Evolutionary conservation across 805 yeast genomes (phyloP), one percentile per base, ranked within the genome.

Genomic region (Zygosaccharomyces rouxii): DNA sequence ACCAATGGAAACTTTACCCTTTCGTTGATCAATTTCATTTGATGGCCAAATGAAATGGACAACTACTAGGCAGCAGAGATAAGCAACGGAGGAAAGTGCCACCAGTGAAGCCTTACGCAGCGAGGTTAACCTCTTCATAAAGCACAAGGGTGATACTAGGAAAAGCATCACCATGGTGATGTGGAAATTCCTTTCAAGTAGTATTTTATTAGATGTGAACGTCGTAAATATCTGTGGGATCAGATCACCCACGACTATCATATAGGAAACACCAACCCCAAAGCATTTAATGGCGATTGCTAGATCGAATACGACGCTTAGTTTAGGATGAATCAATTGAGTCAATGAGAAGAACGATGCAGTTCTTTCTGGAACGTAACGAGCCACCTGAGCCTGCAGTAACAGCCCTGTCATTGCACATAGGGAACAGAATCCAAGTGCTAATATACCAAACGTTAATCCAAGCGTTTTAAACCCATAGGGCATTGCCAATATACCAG

Each of bases 31-130:
- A 11, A 63, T 53, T 18, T 58, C 63, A 11, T 56, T 51, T 4
- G 59, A 49, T 25, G 63, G 67, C 28, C 53, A 48, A 2, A 83
- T 35, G 59, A 73, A 86, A 67, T 89, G 96, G n/a, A 74, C 71
- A 14, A 89, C 71, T 1, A 92, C 95, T 48, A 90, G 70, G 1
- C 84, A 59, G 13, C 86, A 79, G 55, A 90, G 73, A 63, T 90
- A 90, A 0, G 78, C 84, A 11, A 89, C 95, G 1, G 97, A 84
- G 5, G 81, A 75, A 19, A 90, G 71, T 1, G 96, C 97, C 31
- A 90, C 72, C 64, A 89, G 70, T 2, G 96, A 87, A 1, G 97
- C 88, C 59, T 87, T 86, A 60, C 86, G 84, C 60, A 90, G 76
- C 7, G 96, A 86, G 62, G 87, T 95, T 52, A 90, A 74, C 58